These are phyloP conservation scores for Sapria himalayana DNA, from an alignment of 345 rosid genomes.

Conservation along the genomic window DNA sequence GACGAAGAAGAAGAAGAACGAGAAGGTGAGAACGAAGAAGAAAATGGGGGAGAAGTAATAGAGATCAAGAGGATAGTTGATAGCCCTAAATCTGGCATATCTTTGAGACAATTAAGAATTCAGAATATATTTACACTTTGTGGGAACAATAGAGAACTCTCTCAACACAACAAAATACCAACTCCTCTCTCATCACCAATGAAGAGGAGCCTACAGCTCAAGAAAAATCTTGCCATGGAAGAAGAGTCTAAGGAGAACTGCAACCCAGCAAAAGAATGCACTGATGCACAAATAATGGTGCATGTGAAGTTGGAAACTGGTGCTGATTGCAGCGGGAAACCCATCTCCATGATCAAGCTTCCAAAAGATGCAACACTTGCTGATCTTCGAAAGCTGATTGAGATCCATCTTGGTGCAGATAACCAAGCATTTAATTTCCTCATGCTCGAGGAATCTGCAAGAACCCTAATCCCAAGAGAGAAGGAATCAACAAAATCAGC, in stretches of 20 bases:
- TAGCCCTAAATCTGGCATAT: slow-evolving; percentile 4
- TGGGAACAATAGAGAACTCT: slow-evolving; percentile 80
- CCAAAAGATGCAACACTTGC: slow-evolving; percentile 35
- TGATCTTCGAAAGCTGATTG: slow-evolving; percentile 53
- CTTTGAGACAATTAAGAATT: slow-evolving; percentile 43
- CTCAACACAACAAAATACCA: slow-evolving; percentile 32
- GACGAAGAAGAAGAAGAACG: slow-evolving; percentile 21
- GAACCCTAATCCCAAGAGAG: slow-evolving; percentile 31
- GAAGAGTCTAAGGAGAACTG: slow-evolving; percentile 34
- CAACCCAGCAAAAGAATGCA: slow-evolving; percentile 13
- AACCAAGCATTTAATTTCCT: slow-evolving; percentile 34
- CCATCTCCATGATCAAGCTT: slow-evolving; percentile 33
- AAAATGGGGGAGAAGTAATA: slow-evolving; percentile 52
- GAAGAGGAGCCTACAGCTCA: slow-evolving; percentile 6
- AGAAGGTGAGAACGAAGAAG: slow-evolving; percentile 21
- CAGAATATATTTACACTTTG: slow-evolving; percentile 85
- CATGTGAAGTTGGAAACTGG: slow-evolving; percentile 46
- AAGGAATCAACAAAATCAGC: slow-evolving; percentile 27
- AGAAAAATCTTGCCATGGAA: neutral
- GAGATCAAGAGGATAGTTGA: slow-evolving; percentile 36
- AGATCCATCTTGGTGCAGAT: slow-evolving; percentile 41
- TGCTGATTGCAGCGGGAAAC: slow-evolving; percentile 26
- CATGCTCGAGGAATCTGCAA: slow-evolving; percentile 34
- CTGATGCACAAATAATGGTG: slow-evolving; percentile 23
- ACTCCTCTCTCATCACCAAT: slow-evolving; percentile 4